Conservation (phyloP, 2,329 filamentous ascomycete genomes). For the Akanthomyces lecanii region DNA sequence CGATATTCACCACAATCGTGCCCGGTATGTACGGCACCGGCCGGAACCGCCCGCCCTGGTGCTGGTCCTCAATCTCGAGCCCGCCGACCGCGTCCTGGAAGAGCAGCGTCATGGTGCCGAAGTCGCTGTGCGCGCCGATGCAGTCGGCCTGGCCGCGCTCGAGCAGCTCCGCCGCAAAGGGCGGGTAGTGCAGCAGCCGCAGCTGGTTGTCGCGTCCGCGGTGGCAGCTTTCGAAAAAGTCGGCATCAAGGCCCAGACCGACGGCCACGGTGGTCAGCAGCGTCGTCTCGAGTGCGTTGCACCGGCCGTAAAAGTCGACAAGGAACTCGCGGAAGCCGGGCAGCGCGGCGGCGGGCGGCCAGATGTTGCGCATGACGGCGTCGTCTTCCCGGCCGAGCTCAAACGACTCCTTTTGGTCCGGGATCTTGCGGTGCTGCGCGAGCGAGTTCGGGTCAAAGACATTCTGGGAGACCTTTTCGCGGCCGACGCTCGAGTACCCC, state of each 20-base stretch:
- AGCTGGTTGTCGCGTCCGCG: constrained; percentile 55
- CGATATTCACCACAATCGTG: constrained; percentile 37
- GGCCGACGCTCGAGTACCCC: constrained; percentile 34
- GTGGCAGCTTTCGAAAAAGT: constrained; percentile 64
- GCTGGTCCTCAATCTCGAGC: constrained; percentile 41
- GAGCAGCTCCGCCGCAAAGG: constrained; percentile 28
- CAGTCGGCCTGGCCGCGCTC: constrained; percentile 25
- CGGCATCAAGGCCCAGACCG: constrained; percentile 62
- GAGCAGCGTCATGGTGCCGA: constrained; percentile 30
- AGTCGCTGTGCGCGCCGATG: constrained; percentile 32
- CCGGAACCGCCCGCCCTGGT: constrained; percentile 24
- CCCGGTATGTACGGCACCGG: constrained; percentile 26
- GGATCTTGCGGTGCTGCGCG: constrained; percentile 22
- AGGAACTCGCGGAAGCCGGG: constrained; percentile 25
- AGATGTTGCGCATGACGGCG: constrained; percentile 26
- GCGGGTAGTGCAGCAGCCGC: constrained; percentile 53
- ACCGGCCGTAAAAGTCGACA: constrained; percentile 62
- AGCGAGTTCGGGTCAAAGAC: constrained; percentile 23
- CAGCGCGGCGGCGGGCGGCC: constrained; percentile 25
- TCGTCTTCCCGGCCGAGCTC: constrained; percentile 35
- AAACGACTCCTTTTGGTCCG: constrained; percentile 35
- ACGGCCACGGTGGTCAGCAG: constrained; percentile 75
- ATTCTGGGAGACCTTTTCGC: constrained; percentile 32
- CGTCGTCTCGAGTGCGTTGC: constrained; percentile 65
- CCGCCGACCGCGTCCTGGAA: constrained; percentile 33